These are phyloP conservation scores for Apiotrichum laibachii DNA, from an alignment of 1,284 basidiomycete genomes.

Conservation along the genomic window DNA sequence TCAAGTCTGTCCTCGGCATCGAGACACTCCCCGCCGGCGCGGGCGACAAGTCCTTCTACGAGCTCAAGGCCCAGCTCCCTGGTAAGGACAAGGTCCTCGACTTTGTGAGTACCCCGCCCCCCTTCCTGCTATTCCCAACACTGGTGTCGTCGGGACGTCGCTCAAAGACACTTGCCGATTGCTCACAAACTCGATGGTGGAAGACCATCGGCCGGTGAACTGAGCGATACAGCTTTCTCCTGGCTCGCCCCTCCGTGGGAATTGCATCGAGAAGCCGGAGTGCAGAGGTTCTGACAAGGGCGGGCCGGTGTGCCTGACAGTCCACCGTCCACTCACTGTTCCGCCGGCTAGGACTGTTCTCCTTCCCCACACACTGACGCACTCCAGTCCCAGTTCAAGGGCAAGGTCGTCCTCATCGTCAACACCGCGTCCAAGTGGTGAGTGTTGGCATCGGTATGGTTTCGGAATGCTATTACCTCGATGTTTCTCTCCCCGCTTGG, in stretches of 20 bases:
- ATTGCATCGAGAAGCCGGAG: too few species aligned
- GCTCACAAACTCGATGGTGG: not conserved
- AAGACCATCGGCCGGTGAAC: too few species aligned
- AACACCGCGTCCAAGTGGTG: conserved; percentile 57
- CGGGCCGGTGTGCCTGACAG: too few species aligned
- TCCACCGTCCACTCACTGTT: too few species aligned
- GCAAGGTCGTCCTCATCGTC: conserved; percentile 57
- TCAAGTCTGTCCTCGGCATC: conserved; percentile 16
- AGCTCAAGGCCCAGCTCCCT: conserved; percentile 50
- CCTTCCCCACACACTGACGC: not conserved
- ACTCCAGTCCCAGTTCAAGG: conserved; percentile 46
- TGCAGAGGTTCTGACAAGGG: too few species aligned
- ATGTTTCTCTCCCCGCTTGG: not conserved
- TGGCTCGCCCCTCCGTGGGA: too few species aligned
- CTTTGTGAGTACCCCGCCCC: conserved; percentile 36
- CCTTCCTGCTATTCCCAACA: not conserved
- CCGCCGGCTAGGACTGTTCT: too few species aligned
- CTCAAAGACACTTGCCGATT: too few species aligned
- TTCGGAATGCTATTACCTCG: too few species aligned
- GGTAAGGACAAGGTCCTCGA: conserved; percentile 41
- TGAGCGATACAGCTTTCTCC: too few species aligned
- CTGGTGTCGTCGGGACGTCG: not conserved
- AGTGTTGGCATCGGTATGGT: conserved; percentile 12
- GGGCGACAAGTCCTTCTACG: conserved; percentile 48
- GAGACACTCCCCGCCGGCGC: conserved; percentile 38